phyloP scores from a whole-genome alignment of 2,329 filamentous ascomycete genomes.

The Aspergillus pseudoterreus region DNA sequence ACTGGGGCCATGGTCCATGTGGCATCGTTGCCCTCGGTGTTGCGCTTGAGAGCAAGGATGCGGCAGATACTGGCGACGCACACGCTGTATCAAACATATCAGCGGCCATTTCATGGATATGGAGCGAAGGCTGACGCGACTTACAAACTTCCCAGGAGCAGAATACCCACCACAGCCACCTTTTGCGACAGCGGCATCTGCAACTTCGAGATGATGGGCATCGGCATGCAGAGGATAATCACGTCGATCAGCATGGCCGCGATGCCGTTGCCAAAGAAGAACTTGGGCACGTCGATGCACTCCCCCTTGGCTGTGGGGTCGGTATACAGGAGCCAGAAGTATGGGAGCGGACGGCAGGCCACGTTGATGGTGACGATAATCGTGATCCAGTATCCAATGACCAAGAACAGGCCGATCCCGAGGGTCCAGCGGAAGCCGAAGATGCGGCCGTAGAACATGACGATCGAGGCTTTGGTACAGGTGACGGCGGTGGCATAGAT shows the following conservation, averaged over 20 bases:
- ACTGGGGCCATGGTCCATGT: constrained; percentile 1
- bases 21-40: not conserved
- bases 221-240: not conserved
- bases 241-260: not conserved
- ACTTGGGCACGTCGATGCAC: constrained; percentile 1
- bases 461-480: constrained; percentile 3
- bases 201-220: not conserved
- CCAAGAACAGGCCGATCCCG: not conserved
- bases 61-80: constrained; percentile 1
- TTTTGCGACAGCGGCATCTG: not conserved
- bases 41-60: not conserved
- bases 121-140: not conserved
- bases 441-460: constrained; percentile 4
- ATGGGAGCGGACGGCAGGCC: not conserved
- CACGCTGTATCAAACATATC: not conserved
- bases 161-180: not conserved
- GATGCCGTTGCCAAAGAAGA: constrained; percentile 2
- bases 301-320: not conserved
- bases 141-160: constrained; percentile 1
- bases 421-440: not conserved
- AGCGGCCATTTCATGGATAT: too few relatives aligned
- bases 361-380: not conserved
- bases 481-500: constrained; percentile 1
- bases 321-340: constrained; percentile 1
- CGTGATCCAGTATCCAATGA: not conserved